These are phyloP conservation scores for Obelidium mucronatum DNA, from an alignment of 192 early-diverging fungal species.

Conservation along the genomic window DNA sequence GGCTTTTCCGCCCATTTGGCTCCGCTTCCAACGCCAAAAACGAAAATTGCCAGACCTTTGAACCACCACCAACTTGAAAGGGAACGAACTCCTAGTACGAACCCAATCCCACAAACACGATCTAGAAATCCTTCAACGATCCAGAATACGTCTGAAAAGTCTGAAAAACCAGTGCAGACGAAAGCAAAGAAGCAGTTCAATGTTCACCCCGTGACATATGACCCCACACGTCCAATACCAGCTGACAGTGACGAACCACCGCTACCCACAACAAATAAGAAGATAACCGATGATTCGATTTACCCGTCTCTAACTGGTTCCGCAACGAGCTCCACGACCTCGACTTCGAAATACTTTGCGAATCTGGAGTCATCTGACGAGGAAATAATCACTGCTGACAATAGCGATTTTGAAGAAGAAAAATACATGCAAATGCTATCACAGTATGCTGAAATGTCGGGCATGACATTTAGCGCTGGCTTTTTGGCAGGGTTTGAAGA, in stretches of 20 bases:
- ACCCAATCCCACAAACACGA: not conserved
- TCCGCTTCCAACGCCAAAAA: not conserved
- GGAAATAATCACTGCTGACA: not conserved
- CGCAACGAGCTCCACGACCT: not conserved
- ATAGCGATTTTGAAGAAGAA: conserved; percentile 6
- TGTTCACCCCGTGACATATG: conserved; percentile 23
- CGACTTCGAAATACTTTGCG: not conserved
- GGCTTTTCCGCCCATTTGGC: not conserved
- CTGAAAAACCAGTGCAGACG: not conserved
- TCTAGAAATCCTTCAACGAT: not conserved
- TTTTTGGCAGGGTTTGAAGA: conserved; percentile 18
- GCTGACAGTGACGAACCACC: not conserved
- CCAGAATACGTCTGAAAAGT: not conserved
- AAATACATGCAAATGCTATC: conserved; percentile 17
- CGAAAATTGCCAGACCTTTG: not conserved
- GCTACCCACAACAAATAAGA: not conserved
- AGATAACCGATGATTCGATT: not conserved
- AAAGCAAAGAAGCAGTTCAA: not conserved
- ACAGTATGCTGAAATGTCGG: conserved; percentile 26
- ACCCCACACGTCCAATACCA: conserved; percentile 10
- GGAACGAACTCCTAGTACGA: not conserved
- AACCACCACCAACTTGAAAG: too few relatives aligned
- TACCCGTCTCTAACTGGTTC: not conserved
- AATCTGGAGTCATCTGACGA: conserved; percentile 8
- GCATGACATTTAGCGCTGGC: conserved; percentile 14